phyloP scores from a whole-genome alignment of 2,329 filamentous ascomycete species.

The Calonectria ilicicola region DNA sequence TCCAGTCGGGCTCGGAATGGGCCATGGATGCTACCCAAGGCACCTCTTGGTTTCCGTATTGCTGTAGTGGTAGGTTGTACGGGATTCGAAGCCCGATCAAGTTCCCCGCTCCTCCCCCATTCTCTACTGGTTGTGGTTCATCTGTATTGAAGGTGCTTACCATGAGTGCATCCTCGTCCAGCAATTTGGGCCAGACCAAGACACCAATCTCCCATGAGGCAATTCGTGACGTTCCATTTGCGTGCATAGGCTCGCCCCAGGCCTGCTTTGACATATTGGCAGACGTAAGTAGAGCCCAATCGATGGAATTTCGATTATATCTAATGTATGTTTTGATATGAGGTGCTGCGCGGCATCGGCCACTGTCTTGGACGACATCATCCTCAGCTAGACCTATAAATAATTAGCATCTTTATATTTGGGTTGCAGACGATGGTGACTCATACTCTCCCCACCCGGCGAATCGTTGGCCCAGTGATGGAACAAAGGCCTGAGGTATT shows the following conservation, averaged over 20 bases:
- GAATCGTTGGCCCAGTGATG: conserved; percentile 81
- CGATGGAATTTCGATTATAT: conserved; percentile 68
- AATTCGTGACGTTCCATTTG: conserved; percentile 73
- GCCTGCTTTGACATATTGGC: conserved; percentile 93
- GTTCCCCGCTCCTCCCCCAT: conserved; percentile 39
- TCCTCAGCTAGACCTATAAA: conserved; percentile 42
- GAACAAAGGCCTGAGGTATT: conserved; percentile 77
- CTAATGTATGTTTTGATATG: conserved; percentile 93
- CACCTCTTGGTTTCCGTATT: conserved; percentile 71
- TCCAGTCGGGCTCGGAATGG: conserved; percentile 73
- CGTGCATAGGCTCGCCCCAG: conserved; percentile 77
- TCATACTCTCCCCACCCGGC: conserved; percentile 47
- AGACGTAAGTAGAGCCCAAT: conserved; percentile 91
- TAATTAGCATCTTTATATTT: conserved; percentile 1
- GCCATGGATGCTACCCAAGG: conserved; percentile 81
- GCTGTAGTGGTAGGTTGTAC: conserved; percentile 81
- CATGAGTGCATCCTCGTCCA: conserved; percentile 68
- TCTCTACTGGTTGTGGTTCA: conserved; percentile 51
- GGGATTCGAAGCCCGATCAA: conserved; percentile 81
- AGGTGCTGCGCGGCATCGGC: conserved; percentile 78
- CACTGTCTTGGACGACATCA: conserved; percentile 58
- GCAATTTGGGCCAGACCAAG: conserved; percentile 79
- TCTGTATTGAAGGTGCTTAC: conserved; percentile 76
- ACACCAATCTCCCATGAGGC: conserved; percentile 89
- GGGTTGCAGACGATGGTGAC: conserved; percentile 4